A percentile compares a stretch with the other conserved stretches of the same genome.
Conservation (phyloP, 257 asterid species). For the Prunella vulgaris region DNA sequence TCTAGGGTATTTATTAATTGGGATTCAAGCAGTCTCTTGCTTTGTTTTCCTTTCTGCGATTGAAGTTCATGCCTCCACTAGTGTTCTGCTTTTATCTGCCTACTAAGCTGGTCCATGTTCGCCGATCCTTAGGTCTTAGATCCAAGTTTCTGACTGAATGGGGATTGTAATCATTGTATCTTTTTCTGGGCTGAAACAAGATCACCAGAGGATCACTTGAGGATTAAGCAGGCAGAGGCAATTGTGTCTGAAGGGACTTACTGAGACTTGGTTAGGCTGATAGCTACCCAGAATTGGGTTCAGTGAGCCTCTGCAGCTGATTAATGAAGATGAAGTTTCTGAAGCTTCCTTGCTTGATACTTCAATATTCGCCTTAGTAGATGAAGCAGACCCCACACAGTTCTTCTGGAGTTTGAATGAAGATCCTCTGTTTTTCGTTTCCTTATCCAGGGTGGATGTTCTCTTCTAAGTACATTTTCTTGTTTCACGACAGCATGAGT, state of each 20-base stretch:
- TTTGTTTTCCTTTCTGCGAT: background rate
- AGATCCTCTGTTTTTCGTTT: background rate
- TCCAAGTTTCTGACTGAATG: slow-evolving; percentile 10
- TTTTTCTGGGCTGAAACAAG: slow-evolving; percentile 12
- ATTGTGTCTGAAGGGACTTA: background rate
- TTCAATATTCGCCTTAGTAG: background rate
- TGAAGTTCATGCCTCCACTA: slow-evolving; percentile 8
- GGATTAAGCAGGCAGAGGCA: slow-evolving; percentile 16
- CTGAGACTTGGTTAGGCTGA: slow-evolving; percentile 4
- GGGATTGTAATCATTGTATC: background rate
- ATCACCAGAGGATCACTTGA: slow-evolving; percentile 9
- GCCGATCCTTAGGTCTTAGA: slow-evolving; percentile 3
- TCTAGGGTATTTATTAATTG: background rate
- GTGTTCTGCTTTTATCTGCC: slow-evolving; percentile 10
- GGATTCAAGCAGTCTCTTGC: slow-evolving; percentile 11
- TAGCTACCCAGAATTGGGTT: background rate
- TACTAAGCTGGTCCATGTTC: background rate
- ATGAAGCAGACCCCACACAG: no score
- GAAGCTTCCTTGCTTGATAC: background rate
- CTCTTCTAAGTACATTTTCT: background rate
- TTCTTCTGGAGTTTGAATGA: no score
- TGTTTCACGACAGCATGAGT: slow-evolving; percentile 1
- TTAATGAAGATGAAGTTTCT: background rate
- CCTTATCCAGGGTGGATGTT: background rate
- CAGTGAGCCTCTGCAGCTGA: background rate